phyloP scores from a whole-genome alignment of 192 early-diverging fungal genomes.

The Coemansia sp. region DNA sequence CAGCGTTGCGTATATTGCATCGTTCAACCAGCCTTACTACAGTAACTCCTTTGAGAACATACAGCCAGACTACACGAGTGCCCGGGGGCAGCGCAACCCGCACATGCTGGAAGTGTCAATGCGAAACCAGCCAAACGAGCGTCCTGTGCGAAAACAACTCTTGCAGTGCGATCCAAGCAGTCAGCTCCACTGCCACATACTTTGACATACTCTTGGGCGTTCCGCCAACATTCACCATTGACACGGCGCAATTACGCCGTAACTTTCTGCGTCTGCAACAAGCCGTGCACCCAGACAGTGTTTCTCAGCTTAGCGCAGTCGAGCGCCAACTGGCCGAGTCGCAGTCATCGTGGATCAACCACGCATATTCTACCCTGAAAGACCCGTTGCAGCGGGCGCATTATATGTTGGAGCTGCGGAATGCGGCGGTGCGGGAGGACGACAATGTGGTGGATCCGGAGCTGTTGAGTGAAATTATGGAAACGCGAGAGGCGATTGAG shows the following conservation, averaged over 20 bases:
- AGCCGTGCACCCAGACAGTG: constrained; percentile 83
- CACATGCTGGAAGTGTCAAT: constrained; percentile 67
- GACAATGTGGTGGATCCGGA: constrained; percentile 65
- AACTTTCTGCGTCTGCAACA: constrained; percentile 79
- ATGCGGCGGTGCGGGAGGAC: constrained; percentile 59
- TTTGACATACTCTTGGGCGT: constrained; percentile 58
- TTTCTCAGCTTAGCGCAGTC: constrained; percentile 47
- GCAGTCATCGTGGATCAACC: constrained; percentile 84
- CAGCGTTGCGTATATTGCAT: not conserved
- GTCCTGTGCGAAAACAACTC: constrained; percentile 61
- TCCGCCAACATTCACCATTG: constrained; percentile 63
- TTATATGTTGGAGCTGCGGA: constrained; percentile 71
- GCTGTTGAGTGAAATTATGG: constrained; percentile 84
- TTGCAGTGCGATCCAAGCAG: constrained; percentile 62
- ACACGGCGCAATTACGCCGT: constrained; percentile 58
- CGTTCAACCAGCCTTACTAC: not conserved
- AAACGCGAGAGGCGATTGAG: constrained; percentile 73
- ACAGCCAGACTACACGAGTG: no score
- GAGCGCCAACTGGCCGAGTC: constrained; percentile 42
- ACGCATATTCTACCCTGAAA: constrained; percentile 76
- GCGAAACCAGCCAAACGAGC: constrained; percentile 34
- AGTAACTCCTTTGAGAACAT: no score
- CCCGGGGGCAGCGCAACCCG: constrained; percentile 8
- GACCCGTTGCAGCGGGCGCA: constrained; percentile 79
- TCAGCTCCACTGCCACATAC: constrained; percentile 56